phyloP scores from a whole-genome alignment of 345 rosid species.

The Populus tremula region DNA sequence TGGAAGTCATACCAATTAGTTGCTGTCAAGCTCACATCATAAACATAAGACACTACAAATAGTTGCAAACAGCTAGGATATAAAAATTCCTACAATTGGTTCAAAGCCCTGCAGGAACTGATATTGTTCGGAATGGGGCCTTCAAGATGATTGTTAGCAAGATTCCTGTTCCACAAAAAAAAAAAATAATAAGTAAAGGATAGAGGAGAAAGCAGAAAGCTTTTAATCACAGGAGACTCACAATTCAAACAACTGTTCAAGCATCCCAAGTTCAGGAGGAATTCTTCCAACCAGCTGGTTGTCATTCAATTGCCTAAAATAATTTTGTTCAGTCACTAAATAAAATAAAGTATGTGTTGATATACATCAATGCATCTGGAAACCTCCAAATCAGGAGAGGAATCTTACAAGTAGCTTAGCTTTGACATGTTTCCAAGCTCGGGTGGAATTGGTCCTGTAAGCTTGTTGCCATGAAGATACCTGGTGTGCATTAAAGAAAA shows the following conservation, averaged over 20 bases:
- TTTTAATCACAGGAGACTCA: slow-evolving; percentile 22
- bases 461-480: slow-evolving; percentile 90
- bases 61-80: neutral
- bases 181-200: neutral
- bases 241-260: slow-evolving; percentile 91
- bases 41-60: too few species aligned
- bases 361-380: neutral
- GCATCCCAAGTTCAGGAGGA: slow-evolving; percentile 91
- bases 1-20: neutral
- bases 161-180: slow-evolving; percentile 53
- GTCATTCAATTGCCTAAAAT: slow-evolving; percentile 71
- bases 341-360: neutral
- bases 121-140: slow-evolving; percentile 84
- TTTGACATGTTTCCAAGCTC: slow-evolving; percentile 97
- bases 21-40: neutral
- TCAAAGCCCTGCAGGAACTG: slow-evolving; percentile 82
- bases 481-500: slow-evolving; percentile 30
- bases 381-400: neutral
- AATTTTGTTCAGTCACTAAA: neutral
- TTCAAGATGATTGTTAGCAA: slow-evolving; percentile 72
- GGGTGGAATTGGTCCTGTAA: slow-evolving; percentile 84
- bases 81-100: slow-evolving; percentile 61
- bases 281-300: slow-evolving; percentile 67
- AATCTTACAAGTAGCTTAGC: slow-evolving; percentile 83
- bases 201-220: neutral